phyloP scores from a whole-genome alignment of 805 yeast genomes.

The Starmerella vitae region DNA sequence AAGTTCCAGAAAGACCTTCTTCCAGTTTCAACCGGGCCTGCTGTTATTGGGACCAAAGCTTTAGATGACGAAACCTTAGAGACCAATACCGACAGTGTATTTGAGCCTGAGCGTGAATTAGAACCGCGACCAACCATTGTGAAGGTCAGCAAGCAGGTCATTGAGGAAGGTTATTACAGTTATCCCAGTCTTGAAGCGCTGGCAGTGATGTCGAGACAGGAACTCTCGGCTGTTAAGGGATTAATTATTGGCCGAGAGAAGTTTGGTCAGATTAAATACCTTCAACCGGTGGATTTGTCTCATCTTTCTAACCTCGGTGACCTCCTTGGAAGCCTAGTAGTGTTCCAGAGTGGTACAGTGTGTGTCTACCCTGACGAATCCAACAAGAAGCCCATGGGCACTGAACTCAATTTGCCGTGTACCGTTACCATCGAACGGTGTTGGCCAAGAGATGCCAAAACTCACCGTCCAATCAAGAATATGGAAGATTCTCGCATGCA shows the following conservation, averaged over 20 bases:
- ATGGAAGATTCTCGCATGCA: slow-evolving; percentile 51
- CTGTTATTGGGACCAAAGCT: neutral
- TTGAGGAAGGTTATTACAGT: slow-evolving; percentile 54
- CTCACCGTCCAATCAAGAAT: slow-evolving; percentile 50
- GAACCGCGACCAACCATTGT: slow-evolving; percentile 8
- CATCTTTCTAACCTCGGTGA: slow-evolving; percentile 43
- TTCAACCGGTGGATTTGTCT: slow-evolving; percentile 66
- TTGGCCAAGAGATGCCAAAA: slow-evolving; percentile 46
- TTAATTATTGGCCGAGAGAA: slow-evolving; percentile 62
- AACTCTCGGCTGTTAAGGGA: slow-evolving; percentile 45
- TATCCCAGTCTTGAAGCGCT: slow-evolving; percentile 57
- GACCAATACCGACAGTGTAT: neutral
- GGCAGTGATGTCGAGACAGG: slow-evolving; percentile 38
- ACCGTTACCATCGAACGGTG: slow-evolving; percentile 61
- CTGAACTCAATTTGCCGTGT: slow-evolving; percentile 64
- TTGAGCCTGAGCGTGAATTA: neutral
- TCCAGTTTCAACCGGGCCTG: neutral
- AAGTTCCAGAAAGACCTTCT: neutral
- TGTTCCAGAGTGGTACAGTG: slow-evolving; percentile 47
- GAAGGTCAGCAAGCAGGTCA: slow-evolving; percentile 21
- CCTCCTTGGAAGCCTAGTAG: slow-evolving; percentile 50
- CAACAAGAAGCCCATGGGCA: slow-evolving; percentile 47
- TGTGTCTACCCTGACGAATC: slow-evolving; percentile 56
- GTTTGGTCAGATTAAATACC: slow-evolving; percentile 57
- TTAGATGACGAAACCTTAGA: neutral